Evolutionary conservation across 2,329 filamentous ascomycete species (phyloP).

Genomic region (Fragosphaeria purpurea): DNA sequence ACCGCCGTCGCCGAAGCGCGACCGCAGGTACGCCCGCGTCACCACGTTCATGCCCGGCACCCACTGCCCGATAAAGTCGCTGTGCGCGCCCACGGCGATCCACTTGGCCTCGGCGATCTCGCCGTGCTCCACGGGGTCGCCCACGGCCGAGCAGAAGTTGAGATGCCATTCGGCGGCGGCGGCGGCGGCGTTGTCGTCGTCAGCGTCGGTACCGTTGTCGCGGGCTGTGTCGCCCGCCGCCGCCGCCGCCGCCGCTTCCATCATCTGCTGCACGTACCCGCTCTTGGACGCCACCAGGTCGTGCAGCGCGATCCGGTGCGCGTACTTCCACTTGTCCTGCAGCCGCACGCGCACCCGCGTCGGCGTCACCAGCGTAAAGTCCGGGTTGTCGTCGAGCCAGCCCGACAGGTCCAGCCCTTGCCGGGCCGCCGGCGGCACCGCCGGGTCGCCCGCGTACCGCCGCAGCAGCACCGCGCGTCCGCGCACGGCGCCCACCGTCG

Average conservation of each 20-base stretch:
- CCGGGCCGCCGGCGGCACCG: constrained; percentile 19
- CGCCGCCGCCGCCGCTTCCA: constrained; percentile 21
- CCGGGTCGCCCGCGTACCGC: constrained; percentile 40
- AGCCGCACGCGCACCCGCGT: constrained; percentile 27
- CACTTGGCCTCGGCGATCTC: constrained; percentile 30
- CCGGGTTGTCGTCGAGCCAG: constrained; percentile 58
- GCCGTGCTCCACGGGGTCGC: constrained; percentile 24
- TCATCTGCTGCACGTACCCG: constrained; percentile 25
- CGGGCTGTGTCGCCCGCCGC: too few species aligned
- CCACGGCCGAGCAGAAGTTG: constrained; percentile 32
- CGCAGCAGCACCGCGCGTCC: constrained; percentile 59
- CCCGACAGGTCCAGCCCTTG: constrained; percentile 27
- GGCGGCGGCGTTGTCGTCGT: too few species aligned
- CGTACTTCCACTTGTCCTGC: constrained; percentile 38
- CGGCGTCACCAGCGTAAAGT: constrained; percentile 38
- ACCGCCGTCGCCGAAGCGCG: constrained; percentile 11
- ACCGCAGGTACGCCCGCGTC: constrained; percentile 22
- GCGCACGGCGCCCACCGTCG: constrained; percentile 50
- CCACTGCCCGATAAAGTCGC: constrained; percentile 27
- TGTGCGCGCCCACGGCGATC: constrained; percentile 34
- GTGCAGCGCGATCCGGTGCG: constrained; percentile 25
- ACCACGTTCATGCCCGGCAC: constrained; percentile 33
- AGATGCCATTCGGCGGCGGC: constrained; percentile 15
- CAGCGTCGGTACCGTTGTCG: too few species aligned
- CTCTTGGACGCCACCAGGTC: constrained; percentile 30